Conservation (phyloP, 257 asterid species). For the Solanum chaucha region DNA sequence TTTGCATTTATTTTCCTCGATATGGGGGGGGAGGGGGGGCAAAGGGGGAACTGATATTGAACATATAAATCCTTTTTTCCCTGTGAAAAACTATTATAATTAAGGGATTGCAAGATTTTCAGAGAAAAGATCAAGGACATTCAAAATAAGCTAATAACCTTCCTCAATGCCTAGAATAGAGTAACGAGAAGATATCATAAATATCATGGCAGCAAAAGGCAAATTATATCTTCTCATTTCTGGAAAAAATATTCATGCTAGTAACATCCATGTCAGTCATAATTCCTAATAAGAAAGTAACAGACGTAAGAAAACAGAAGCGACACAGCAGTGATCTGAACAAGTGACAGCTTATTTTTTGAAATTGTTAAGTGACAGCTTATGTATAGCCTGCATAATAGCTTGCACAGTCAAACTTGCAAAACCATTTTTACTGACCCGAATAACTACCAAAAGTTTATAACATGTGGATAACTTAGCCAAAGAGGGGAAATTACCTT, state of each 20-base stretch:
- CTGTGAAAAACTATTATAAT: background rate
- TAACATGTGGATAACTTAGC: background rate
- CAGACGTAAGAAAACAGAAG: background rate
- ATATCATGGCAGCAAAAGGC: background rate
- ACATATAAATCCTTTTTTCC: background rate
- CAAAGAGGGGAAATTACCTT: conserved; percentile 36
- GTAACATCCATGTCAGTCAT: background rate
- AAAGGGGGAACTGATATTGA: background rate
- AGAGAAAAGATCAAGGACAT: background rate
- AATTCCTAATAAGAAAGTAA: background rate
- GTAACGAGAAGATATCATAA: background rate
- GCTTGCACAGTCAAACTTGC: background rate
- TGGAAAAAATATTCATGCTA: background rate
- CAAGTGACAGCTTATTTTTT: no score
- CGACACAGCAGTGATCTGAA: background rate
- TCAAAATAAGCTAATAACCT: background rate
- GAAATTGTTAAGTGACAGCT: background rate
- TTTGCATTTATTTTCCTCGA: background rate
- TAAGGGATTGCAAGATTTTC: background rate
- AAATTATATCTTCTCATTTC: background rate
- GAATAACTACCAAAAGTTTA: background rate
- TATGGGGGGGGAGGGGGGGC: background rate
- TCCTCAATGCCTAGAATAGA: background rate
- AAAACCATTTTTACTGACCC: background rate
- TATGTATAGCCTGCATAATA: background rate